phyloP scores from a whole-genome alignment of 1,284 basidiomycete genomes.

The Ustilago curta region DNA sequence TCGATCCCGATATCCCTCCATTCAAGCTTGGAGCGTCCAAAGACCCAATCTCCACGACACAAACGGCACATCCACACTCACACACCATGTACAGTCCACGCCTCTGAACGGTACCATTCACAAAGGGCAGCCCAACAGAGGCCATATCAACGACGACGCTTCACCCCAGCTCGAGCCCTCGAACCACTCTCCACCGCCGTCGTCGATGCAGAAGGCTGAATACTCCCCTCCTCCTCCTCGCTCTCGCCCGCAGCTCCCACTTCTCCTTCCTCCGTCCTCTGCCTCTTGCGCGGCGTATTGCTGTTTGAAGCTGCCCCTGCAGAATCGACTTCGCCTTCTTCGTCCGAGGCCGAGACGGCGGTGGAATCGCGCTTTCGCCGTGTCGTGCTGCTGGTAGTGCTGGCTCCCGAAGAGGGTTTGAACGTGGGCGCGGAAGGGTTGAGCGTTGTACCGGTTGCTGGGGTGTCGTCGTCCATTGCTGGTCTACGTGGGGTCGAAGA shows the following conservation, averaged over 20 bases:
- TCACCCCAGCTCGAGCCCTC: conserved; percentile 15
- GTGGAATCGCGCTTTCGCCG: conserved; percentile 37
- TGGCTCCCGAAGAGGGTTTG: conserved; percentile 11
- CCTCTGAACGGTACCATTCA: not conserved
- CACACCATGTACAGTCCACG: not conserved
- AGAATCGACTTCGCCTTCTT: conserved; percentile 35
- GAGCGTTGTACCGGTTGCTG: conserved; percentile 2
- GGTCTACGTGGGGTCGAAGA: conserved; percentile 13
- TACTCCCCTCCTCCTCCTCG: conserved; percentile 50
- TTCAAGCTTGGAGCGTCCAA: too few species aligned
- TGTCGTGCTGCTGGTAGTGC: not conserved
- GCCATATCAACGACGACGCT: conserved; percentile 19
- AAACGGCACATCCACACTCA: too few species aligned
- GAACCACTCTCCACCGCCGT: not conserved
- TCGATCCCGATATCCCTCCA: too few species aligned
- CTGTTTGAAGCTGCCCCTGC: conserved; percentile 23
- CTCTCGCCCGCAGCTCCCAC: conserved; percentile 25
- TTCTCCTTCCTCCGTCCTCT: conserved; percentile 43
- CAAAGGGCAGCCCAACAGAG: too few species aligned
- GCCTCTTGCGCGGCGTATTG: conserved; percentile 48
- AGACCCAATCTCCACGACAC: too few species aligned
- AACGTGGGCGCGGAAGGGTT: conserved; percentile 32
- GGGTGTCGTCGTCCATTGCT: conserved; percentile 1
- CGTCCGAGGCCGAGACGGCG: conserved; percentile 34
- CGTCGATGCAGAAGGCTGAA: conserved; percentile 18